phyloP scores from a whole-genome alignment of 768 basidiomycete genomes.

The Boletellus ananas region DNA sequence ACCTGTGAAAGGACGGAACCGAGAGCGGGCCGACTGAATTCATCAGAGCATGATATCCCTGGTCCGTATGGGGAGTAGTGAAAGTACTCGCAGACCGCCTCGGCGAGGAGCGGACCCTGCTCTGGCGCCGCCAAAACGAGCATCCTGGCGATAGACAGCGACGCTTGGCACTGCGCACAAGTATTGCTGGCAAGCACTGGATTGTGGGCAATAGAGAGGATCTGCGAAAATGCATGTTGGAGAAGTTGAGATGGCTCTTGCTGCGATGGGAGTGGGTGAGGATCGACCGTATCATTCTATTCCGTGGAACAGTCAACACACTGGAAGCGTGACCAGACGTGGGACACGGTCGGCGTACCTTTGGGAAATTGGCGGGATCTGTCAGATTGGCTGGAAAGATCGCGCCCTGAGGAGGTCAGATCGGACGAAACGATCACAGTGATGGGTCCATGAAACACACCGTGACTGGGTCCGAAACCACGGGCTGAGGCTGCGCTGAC shows the following conservation, averaged over 20 bases:
- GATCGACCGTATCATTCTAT: constrained; percentile 43
- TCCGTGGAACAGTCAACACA: background rate
- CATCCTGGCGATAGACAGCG: constrained; percentile 40
- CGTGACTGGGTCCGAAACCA: constrained; percentile 64
- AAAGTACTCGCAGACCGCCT: constrained; percentile 43
- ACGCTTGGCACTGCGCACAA: constrained; percentile 40
- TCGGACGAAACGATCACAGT: background rate
- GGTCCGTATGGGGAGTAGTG: constrained; percentile 24
- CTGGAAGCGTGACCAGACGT: background rate
- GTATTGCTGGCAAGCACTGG: constrained; percentile 34
- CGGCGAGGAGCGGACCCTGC: constrained; percentile 38
- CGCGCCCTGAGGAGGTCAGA: constrained; percentile 37
- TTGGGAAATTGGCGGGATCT: constrained; percentile 56
- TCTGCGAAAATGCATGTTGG: constrained; percentile 36
- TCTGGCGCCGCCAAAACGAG: constrained; percentile 41
- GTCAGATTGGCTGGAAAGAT: constrained; percentile 59
- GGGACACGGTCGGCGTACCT: constrained; percentile 22
- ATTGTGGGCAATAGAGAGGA: constrained; percentile 36
- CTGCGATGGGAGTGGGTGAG: constrained; percentile 40
- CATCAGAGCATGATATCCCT: constrained; percentile 29
- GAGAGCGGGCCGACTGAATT: constrained; percentile 34
- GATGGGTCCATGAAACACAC: constrained; percentile 33
- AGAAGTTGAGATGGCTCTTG: constrained; percentile 35
- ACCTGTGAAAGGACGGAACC: constrained; percentile 48
- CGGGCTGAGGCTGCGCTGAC: constrained; percentile 64